phyloP scores from a whole-genome alignment of 371 early-diverging fungal species.

The Mortierella sp. region DNA sequence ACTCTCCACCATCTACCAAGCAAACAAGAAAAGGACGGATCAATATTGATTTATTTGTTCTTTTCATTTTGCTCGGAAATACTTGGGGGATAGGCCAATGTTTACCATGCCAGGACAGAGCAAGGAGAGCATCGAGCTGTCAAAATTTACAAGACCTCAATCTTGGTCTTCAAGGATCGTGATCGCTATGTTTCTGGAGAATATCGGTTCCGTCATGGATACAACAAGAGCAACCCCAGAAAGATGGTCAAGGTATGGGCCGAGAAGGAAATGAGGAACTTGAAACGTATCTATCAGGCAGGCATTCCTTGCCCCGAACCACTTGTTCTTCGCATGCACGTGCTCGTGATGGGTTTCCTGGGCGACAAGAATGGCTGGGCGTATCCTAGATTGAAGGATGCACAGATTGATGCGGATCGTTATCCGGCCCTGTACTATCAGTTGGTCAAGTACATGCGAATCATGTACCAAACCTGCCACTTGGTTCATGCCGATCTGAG shows the following conservation, averaged over 20 bases:
- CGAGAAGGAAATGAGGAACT: slow-evolving; percentile 99
- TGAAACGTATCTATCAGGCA: slow-evolving; percentile 90
- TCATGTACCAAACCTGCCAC: slow-evolving; percentile 94
- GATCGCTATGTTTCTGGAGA: slow-evolving; percentile 99
- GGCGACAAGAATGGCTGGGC: slow-evolving; percentile 95
- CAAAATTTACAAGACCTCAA: slow-evolving; percentile 99
- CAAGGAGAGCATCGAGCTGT: slow-evolving; percentile 90
- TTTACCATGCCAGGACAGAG: slow-evolving; percentile 95
- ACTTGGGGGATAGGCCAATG: slow-evolving; percentile 77
- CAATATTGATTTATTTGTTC: too few species aligned
- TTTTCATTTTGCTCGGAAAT: not conserved
- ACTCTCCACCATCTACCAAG: not conserved
- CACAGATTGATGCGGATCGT: slow-evolving; percentile 74
- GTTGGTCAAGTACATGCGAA: slow-evolving; percentile 89
- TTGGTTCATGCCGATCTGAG: slow-evolving; percentile 99
- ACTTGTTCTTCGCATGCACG: slow-evolving; percentile 93
- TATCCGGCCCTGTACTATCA: slow-evolving; percentile 90
- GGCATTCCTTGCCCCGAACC: slow-evolving; percentile 98
- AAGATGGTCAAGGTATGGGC: slow-evolving; percentile 99
- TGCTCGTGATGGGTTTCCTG: slow-evolving; percentile 97
- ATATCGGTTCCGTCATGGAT: slow-evolving; percentile 96
- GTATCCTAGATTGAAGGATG: slow-evolving; percentile 96
- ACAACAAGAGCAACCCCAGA: slow-evolving; percentile 95
- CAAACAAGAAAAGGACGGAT: not conserved
- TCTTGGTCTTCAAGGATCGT: slow-evolving; percentile 98